Base-by-base conservation (phyloP, 106 monocot genomes). In the Xerophyta viscosa region DNA sequence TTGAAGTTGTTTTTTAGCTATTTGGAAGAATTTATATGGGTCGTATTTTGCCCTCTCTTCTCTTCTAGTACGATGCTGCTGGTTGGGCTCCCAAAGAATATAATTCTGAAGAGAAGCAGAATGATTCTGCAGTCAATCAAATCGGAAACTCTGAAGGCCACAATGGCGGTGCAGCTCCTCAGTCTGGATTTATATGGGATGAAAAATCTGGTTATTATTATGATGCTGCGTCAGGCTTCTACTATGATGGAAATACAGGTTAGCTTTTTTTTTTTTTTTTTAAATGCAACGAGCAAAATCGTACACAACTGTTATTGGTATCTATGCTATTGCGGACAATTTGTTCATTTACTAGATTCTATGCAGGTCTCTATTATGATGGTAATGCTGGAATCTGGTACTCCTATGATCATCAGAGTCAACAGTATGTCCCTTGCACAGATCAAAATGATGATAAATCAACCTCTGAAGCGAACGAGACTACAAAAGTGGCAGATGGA, bases 111-210 rank as follows among this genome's bases (percentile, higher is more conserved):
- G 77, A 76, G 9, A 84, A 83, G 44, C 80, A 75, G 43, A 24
- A 72, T 28, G 52, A 53, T 28, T 43, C 14, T 62, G 71, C 60
- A 0, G 23, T 29, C 60, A 66, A 71, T 39, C 70, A 67, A 68
- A 76, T 65, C 65, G 65, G 58, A 41, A 74, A 45, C 48, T 37
- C 37, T 2, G 76, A 54, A 60, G 46, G 57, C 37, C 77, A 77
- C 20, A 67, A 69, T 48, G 61, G 50, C 49, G 60, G 42, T 49
- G 60, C 74, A 28, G 74, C 69, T 66, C 70, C 79, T 15, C 86
- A 98, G 37, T 74, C 90, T 64, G 98, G 98, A n/a, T 98, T 98
- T 86, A 82, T 98, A 24, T 98, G 90, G 89, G 98, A 98, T 69
- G 98, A 98, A 71, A 86, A 78, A 46, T 90, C 98, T 61, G 98